These are phyloP conservation scores for Ophiostoma piceae DNA, from an alignment of 2,329 filamentous ascomycete species.

Conservation along the genomic window DNA sequence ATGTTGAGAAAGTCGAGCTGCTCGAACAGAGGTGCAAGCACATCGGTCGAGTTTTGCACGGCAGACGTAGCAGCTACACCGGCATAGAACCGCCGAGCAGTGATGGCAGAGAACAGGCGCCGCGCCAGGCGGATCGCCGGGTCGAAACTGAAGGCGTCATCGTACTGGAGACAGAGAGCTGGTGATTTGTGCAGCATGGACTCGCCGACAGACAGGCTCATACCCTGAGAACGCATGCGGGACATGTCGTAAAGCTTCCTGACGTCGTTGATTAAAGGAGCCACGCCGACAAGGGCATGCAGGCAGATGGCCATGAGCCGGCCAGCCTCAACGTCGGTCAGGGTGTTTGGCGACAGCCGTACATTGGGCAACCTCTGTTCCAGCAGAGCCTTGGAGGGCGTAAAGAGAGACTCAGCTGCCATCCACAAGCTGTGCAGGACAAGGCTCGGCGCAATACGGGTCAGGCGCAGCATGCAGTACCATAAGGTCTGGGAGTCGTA, in stretches of 20 bases:
- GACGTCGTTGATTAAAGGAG: constrained; percentile 46
- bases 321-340: constrained; percentile 48
- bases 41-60: constrained; percentile 32
- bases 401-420: constrained; percentile 53
- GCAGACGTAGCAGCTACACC: constrained; percentile 34
- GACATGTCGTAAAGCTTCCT: constrained; percentile 55
- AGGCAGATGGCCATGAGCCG: constrained; percentile 55
- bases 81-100: constrained; percentile 47
- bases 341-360: constrained; percentile 33
- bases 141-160: constrained; percentile 59
- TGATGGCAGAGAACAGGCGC: constrained; percentile 54
- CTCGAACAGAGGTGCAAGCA: constrained; percentile 46
- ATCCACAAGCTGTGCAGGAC: constrained; percentile 63
- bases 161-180: constrained; percentile 53
- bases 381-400: constrained; percentile 46
- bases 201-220: constrained; percentile 45
- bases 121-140: constrained; percentile 54
- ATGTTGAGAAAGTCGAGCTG: constrained; percentile 50
- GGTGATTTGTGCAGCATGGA: constrained; percentile 44
- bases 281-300: constrained; percentile 56
- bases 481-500: constrained; percentile 58
- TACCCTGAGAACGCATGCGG: constrained; percentile 51
- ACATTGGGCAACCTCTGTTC: constrained; percentile 38
- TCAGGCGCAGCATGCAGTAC: constrained; percentile 59
- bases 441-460: constrained; percentile 50